phyloP scores from a whole-genome alignment of 176 grass and related monocot species.

The Triticum urartu region DNA sequence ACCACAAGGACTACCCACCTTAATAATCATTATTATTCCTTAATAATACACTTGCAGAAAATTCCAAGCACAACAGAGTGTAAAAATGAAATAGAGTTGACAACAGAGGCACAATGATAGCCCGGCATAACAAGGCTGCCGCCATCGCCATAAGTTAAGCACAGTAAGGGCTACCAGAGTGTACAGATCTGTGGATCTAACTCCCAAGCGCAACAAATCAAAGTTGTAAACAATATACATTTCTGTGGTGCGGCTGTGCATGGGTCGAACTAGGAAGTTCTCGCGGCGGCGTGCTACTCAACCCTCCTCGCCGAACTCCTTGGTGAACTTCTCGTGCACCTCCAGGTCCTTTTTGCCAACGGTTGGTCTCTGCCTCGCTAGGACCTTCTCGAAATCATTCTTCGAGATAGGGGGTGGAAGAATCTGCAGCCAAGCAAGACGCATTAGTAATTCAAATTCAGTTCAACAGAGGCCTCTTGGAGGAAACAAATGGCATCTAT shows the following conservation, averaged over 20 bases:
- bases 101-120: slow-evolving; percentile 20
- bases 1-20: slow-evolving; percentile 38
- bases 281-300: slow-evolving; percentile 13
- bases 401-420: slow-evolving; percentile 79
- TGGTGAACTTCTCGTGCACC: slow-evolving; percentile 93
- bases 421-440: slow-evolving; percentile 41
- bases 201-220: slow-evolving; percentile 34
- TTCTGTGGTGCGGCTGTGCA: slow-evolving; percentile 39
- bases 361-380: slow-evolving; percentile 75
- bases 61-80: slow-evolving; percentile 17
- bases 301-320: slow-evolving; percentile 95
- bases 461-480: background rate
- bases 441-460: background rate
- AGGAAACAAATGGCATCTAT: background rate
- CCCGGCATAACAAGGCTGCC: background rate
- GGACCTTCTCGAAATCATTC: slow-evolving; percentile 83
- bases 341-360: slow-evolving; percentile 93
- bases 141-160: background rate
- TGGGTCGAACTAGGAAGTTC: background rate
- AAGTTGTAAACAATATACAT: slow-evolving; percentile 52
- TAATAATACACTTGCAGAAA: slow-evolving; percentile 45
- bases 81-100: slow-evolving; percentile 38
- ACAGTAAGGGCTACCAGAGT: slow-evolving; percentile 26
- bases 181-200: slow-evolving; percentile 35
- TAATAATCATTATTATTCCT: slow-evolving; percentile 29